phyloP scores from a whole-genome alignment of 2,329 filamentous ascomycete species.

The Endocalyx cinctus region DNA sequence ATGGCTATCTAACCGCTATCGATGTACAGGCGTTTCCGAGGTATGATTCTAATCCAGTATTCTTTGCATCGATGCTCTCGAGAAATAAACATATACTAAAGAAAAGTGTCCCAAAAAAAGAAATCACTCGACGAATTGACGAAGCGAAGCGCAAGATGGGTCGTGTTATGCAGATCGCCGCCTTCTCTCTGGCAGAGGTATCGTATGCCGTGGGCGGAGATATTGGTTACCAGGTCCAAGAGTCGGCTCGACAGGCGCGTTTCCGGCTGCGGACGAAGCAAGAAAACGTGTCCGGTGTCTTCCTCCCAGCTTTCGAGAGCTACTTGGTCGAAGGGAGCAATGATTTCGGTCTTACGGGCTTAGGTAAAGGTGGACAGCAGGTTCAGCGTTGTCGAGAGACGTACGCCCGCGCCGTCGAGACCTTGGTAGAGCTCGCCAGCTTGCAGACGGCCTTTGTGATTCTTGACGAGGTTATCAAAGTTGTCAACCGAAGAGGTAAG shows the following conservation, averaged over 20 bases:
- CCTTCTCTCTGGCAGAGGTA: conserved; percentile 95
- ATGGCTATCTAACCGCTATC: conserved; percentile 9
- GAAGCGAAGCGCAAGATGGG: conserved; percentile 99
- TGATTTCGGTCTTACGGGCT: conserved; percentile 91
- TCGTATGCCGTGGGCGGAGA: conserved; percentile 95
- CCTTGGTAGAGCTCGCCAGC: conserved; percentile 89
- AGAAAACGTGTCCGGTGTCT: conserved; percentile 96
- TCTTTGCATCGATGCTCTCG: no score
- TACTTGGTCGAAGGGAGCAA: conserved; percentile 85
- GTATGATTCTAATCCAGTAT: no score
- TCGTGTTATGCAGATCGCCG: conserved; percentile 97
- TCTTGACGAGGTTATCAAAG: conserved; percentile 97
- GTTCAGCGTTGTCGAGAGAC: conserved; percentile 93
- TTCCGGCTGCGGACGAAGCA: conserved; percentile 94
- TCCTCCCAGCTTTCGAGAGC: conserved; percentile 90
- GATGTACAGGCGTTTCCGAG: conserved; percentile 72
- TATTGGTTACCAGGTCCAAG: conserved; percentile 95
- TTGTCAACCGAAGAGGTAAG: conserved; percentile 89
- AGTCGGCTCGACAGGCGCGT: conserved; percentile 86
- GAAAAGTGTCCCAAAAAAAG: conserved; percentile 37
- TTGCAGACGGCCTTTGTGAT: conserved; percentile 98
- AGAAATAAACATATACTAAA: no score
- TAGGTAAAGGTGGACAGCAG: conserved; percentile 96
- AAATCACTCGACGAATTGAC: conserved; percentile 95
- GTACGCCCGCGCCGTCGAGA: conserved; percentile 92